These are phyloP conservation scores for Xylariaceae sp. DNA, from an alignment of 2,329 filamentous ascomycete species.

Conservation along the genomic window DNA sequence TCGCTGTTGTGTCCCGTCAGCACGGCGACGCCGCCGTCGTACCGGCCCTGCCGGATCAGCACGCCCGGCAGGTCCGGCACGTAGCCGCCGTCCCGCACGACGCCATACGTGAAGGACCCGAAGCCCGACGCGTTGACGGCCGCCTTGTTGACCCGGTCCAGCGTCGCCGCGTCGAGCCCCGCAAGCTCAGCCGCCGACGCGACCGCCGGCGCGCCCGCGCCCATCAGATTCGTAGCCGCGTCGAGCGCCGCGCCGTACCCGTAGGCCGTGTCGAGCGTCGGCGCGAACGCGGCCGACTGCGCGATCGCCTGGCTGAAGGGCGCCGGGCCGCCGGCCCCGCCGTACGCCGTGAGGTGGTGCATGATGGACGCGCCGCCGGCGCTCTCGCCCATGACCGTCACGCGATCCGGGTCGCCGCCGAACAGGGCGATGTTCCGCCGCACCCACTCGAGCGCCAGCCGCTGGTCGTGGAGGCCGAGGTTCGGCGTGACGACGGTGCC, in stretches of 20 bases:
- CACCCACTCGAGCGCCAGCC: constrained; percentile 40
- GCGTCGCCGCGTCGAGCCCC: constrained; percentile 2
- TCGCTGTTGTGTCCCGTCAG: constrained; percentile 34
- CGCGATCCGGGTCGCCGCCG: constrained; percentile 27
- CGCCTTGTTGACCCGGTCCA: constrained; percentile 16
- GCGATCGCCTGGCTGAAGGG: constrained; percentile 16
- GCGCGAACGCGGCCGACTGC: constrained; percentile 17
- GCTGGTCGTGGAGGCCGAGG: constrained; percentile 40
- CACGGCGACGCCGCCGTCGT: constrained; percentile 11
- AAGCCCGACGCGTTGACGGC: constrained; percentile 12
- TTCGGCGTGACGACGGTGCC: constrained; percentile 30
- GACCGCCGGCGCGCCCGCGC: too few species aligned
- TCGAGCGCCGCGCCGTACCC: constrained; percentile 9
- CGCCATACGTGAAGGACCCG: constrained; percentile 22
- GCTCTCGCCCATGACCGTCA: constrained; percentile 40
- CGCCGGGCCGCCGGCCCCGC: constrained; percentile 22
- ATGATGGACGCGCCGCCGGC: constrained; percentile 42
- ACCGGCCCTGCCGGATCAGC: constrained; percentile 14
- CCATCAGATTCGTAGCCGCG: constrained; percentile 5
- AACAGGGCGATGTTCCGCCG: constrained; percentile 38
- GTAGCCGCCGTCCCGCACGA: constrained; percentile 17
- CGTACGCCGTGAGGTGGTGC: constrained; percentile 40
- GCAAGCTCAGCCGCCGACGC: constrained; percentile 5
- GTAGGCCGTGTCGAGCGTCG: constrained; percentile 11
- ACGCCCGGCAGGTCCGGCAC: constrained; percentile 17